These are phyloP conservation scores for Bipolaris bicolor DNA, from an alignment of 2,329 filamentous ascomycete genomes.

Conservation along the genomic window DNA sequence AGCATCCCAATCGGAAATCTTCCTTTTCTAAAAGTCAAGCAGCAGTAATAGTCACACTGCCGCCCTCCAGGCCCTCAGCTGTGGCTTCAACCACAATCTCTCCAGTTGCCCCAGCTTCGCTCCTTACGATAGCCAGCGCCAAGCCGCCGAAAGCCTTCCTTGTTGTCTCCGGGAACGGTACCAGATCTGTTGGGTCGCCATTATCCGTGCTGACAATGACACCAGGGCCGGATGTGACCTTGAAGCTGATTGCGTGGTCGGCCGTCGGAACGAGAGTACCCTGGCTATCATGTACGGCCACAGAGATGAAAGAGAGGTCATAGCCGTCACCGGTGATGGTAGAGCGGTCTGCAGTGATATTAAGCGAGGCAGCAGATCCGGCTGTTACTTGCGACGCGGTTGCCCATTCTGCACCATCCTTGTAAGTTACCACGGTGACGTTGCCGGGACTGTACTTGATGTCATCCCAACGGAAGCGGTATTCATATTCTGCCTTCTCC, in stretches of 20 bases:
- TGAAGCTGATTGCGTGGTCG: slow-evolving; percentile 53
- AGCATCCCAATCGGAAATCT: not conserved
- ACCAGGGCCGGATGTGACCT: slow-evolving; percentile 49
- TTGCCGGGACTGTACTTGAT: slow-evolving; percentile 58
- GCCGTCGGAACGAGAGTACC: slow-evolving; percentile 56
- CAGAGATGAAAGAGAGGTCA: slow-evolving; percentile 57
- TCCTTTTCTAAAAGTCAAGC: not conserved
- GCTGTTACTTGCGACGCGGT: slow-evolving; percentile 51
- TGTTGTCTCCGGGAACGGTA: slow-evolving; percentile 26
- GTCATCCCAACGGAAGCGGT: slow-evolving; percentile 62
- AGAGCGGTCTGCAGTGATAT: slow-evolving; percentile 51
- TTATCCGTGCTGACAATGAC: slow-evolving; percentile 48
- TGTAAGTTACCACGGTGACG: slow-evolving; percentile 57
- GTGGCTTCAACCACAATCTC: slow-evolving; percentile 21
- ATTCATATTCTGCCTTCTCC: slow-evolving; percentile 47
- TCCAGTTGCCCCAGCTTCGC: slow-evolving; percentile 14
- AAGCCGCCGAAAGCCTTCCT: slow-evolving; percentile 36
- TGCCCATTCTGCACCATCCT: slow-evolving; percentile 57
- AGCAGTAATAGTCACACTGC: slow-evolving; percentile 13
- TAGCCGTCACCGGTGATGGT: slow-evolving; percentile 51
- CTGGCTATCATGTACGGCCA: slow-evolving; percentile 53
- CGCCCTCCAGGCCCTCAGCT: slow-evolving; percentile 11
- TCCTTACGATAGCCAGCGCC: slow-evolving; percentile 34
- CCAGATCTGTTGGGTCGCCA: slow-evolving; percentile 34
- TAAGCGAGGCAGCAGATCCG: slow-evolving; percentile 49